phyloP scores from a whole-genome alignment of 2,329 filamentous ascomycete species.

The Fonsecaea nubica region DNA sequence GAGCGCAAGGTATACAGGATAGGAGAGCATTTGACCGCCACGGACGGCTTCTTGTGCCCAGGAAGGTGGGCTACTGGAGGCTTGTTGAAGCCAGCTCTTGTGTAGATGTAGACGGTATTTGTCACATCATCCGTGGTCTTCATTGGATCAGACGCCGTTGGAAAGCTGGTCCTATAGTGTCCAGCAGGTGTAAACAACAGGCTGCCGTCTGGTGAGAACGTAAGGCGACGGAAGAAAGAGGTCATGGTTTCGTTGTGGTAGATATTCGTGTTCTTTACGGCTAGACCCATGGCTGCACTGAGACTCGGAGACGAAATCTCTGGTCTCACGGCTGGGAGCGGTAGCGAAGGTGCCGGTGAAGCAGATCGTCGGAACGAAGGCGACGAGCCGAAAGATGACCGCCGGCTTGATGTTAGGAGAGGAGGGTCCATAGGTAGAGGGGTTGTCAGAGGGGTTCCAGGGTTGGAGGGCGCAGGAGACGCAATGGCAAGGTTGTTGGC shows the following conservation, averaged over 20 bases:
- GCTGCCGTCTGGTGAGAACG: constrained; percentile 94
- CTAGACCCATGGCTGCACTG: constrained; percentile 62
- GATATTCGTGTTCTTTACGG: constrained; percentile 82
- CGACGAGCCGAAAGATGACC: constrained; percentile 87
- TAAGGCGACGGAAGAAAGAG: constrained; percentile 92
- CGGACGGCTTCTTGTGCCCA: constrained; percentile 96
- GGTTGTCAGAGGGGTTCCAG: constrained; percentile 88
- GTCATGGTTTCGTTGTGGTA: constrained; percentile 97
- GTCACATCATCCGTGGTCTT: constrained; percentile 84
- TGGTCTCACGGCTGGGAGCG: constrained; percentile 92
- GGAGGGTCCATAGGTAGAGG: constrained; percentile 90
- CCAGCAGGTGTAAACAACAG: constrained; percentile 92
- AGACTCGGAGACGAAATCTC: constrained; percentile 81
- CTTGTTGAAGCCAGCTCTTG: constrained; percentile 92
- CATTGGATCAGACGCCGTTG: constrained; percentile 67
- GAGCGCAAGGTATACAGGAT: constrained; percentile 83
- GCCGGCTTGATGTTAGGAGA: constrained; percentile 84
- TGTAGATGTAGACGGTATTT: constrained; percentile 99
- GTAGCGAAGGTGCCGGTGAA: constrained; percentile 91
- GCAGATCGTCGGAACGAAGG: constrained; percentile 82
- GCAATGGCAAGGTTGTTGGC: constrained; percentile 64
- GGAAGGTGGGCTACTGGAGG: constrained; percentile 93
- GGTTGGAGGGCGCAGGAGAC: constrained; percentile 87
- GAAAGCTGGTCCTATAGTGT: constrained; percentile 84
- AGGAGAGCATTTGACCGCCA: constrained; percentile 93